phyloP scores from a whole-genome alignment of 176 grass and related monocot genomes.

The Bromus sterilis region DNA sequence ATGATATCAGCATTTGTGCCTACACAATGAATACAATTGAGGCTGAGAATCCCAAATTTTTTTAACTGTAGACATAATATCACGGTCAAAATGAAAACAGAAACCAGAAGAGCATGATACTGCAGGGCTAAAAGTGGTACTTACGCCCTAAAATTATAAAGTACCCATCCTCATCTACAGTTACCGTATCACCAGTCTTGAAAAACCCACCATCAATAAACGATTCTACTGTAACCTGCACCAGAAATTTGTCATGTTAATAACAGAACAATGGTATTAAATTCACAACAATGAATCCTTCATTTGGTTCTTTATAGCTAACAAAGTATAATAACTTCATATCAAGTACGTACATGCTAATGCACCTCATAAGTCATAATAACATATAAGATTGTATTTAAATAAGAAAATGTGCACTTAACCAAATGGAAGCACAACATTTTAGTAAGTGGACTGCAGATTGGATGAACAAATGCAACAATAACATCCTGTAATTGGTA shows the following conservation, averaged over 20 bases:
- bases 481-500: neutral
- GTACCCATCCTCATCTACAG: slow-evolving; percentile 74
- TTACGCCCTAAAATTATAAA: slow-evolving; percentile 93
- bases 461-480: neutral
- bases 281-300: slow-evolving; percentile 6
- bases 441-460: neutral
- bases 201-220: slow-evolving; percentile 84
- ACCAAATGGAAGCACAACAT: neutral
- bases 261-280: slow-evolving; percentile 14
- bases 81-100: slow-evolving; percentile 17
- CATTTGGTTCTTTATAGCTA: neutral
- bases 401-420: neutral
- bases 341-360: neutral
- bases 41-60: neutral
- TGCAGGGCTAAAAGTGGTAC: neutral
- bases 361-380: neutral
- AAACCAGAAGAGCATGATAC: neutral
- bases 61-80: neutral
- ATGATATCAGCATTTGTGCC: slow-evolving; percentile 99
- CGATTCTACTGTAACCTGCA: slow-evolving; percentile 73
- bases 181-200: slow-evolving; percentile 94
- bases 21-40: slow-evolving; percentile 32
- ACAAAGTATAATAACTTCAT: neutral
- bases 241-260: slow-evolving; percentile 12
- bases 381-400: neutral